A percentile compares a stretch with the other conserved stretches of the same genome.
phyloP scores from a whole-genome alignment of 1,139 yeast species.

The Trichomonascaceae sp. region DNA sequence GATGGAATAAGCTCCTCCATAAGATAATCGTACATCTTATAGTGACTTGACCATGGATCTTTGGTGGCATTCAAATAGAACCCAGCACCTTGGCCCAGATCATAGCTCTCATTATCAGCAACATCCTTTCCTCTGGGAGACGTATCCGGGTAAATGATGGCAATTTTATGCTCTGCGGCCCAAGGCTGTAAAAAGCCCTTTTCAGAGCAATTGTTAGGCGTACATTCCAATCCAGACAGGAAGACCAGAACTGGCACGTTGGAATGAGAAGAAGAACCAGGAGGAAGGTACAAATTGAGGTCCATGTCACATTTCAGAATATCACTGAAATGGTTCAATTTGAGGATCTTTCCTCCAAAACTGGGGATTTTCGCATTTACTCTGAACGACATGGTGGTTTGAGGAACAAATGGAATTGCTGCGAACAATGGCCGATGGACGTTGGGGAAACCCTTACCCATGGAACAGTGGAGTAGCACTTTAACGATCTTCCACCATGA shows the following conservation, averaged over 20 bases:
- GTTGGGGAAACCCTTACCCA: not conserved
- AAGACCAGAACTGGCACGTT: conserved; percentile 68
- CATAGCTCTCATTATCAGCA: conserved; percentile 77
- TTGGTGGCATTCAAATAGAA: conserved; percentile 82
- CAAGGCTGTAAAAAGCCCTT: conserved; percentile 83
- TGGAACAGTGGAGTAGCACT: too few relatives aligned
- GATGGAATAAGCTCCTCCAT: conserved; percentile 61
- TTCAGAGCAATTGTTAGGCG: conserved; percentile 92
- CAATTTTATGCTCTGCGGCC: conserved; percentile 79
- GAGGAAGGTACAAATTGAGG: conserved; percentile 77
- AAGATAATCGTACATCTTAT: conserved; percentile 82
- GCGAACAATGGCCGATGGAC: not conserved
- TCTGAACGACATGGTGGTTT: conserved; percentile 13
- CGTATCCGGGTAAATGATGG: conserved; percentile 90
- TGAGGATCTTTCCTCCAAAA: conserved; percentile 71
- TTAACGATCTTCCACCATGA: too few relatives aligned
- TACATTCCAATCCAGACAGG: conserved; percentile 87
- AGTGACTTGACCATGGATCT: conserved; percentile 64
- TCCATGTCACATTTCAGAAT: conserved; percentile 70
- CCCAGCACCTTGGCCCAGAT: conserved; percentile 94
- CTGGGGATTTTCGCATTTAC: conserved; percentile 43
- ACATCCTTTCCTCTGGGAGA: conserved; percentile 91
- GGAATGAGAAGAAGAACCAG: conserved; percentile 35
- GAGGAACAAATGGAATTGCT: not conserved
- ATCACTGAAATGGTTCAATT: conserved; percentile 66